Percentiles rank a stretch among this genome's conserved stretches.
These are phyloP conservation scores for Apiospora malaysiana DNA, from an alignment of 2,329 filamentous ascomycete genomes.

Conservation along the genomic window DNA sequence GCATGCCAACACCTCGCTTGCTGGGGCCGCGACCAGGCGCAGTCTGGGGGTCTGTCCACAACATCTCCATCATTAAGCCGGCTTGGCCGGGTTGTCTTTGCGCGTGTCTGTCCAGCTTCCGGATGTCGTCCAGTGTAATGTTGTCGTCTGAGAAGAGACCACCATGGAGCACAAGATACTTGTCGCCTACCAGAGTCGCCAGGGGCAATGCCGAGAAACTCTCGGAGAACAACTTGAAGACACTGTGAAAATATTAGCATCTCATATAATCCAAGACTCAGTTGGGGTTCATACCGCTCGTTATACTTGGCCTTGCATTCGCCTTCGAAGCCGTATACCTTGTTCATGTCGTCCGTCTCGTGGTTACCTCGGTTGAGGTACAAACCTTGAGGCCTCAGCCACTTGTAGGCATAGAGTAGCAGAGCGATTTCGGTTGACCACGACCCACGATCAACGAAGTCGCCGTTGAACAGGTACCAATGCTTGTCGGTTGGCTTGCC, in stretches of 20 bases:
- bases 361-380: conserved; percentile 98
- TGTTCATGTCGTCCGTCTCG: conserved; percentile 99
- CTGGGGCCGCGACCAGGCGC: conserved; percentile 87
- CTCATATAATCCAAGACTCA: neutral
- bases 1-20: conserved; percentile 94
- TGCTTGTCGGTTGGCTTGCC: conserved; percentile 85
- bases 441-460: conserved; percentile 96
- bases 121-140: conserved; percentile 88
- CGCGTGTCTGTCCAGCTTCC: conserved; percentile 87
- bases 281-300: conserved; percentile 60
- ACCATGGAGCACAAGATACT: conserved; percentile 91
- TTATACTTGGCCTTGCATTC: conserved; percentile 99
- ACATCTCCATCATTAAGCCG: conserved; percentile 99
- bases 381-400: conserved; percentile 84
- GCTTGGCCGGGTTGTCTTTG: conserved; percentile 92
- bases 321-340: conserved; percentile 96
- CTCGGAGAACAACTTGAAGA: conserved; percentile 98
- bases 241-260: conserved; percentile 48
- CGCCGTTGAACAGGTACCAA: conserved; percentile 96
- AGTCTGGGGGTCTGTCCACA: conserved; percentile 96
- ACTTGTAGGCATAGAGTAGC: conserved; percentile 95
- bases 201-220: conserved; percentile 94
- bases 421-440: conserved; percentile 98
- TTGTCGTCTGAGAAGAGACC: conserved; percentile 97
- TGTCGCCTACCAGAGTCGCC: conserved; percentile 88